Conservation (phyloP, 176 grass and related monocot species). For the Oryza meridionalis region DNA sequence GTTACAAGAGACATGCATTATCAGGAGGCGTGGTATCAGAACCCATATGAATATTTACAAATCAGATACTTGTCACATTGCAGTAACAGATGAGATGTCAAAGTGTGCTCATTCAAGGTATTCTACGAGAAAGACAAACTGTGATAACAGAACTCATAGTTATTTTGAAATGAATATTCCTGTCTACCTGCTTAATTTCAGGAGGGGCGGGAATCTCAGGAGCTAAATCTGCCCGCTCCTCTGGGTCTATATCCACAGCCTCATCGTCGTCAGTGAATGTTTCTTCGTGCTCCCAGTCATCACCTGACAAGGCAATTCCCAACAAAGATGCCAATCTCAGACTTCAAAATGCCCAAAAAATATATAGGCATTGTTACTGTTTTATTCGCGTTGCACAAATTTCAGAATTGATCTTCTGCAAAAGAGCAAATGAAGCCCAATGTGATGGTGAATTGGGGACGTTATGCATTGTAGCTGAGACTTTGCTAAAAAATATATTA, state of each 20-base stretch:
- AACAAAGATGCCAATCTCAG: slow-evolving; percentile 17
- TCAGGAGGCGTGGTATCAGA: background rate
- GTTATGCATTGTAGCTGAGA: background rate
- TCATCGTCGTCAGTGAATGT: slow-evolving; percentile 98
- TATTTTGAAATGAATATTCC: background rate
- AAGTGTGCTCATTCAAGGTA: background rate
- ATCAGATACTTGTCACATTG: slow-evolving; percentile 27
- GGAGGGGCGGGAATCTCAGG: slow-evolving; percentile 97
- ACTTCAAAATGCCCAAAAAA: background rate
- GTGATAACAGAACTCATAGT: background rate
- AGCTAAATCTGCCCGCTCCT: slow-evolving; percentile 94
- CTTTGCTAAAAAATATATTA: background rate
- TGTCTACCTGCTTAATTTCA: slow-evolving; percentile 95
- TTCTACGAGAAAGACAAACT: background rate
- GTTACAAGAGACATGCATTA: background rate
- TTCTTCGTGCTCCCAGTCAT: slow-evolving; percentile 99
- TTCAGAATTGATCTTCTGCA: slow-evolving; percentile 24
- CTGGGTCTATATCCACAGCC: slow-evolving; percentile 88
- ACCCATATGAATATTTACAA: slow-evolving; percentile 14
- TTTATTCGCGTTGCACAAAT: slow-evolving; percentile 14
- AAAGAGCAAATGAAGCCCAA: slow-evolving; percentile 25
- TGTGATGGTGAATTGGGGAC: background rate
- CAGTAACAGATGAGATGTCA: slow-evolving; percentile 14
- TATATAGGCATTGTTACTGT: slow-evolving; percentile 19
- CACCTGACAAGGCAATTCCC: slow-evolving; percentile 57